These are phyloP conservation scores for Anethum foeniculum DNA, from an alignment of 140 eudicot genomes.

Conservation along the genomic window DNA sequence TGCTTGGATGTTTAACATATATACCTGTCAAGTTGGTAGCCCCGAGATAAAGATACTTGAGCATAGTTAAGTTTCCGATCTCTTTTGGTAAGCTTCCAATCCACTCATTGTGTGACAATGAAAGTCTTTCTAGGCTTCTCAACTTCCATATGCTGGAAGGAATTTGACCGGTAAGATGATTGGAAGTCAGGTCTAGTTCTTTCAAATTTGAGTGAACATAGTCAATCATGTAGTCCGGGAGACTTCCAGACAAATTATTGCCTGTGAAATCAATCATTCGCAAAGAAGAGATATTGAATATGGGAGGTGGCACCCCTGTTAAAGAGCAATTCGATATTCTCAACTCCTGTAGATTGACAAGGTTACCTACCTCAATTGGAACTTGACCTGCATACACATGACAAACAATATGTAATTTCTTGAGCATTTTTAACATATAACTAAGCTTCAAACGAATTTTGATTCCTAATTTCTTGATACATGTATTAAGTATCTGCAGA, in stretches of 20 bases:
- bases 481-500: too few species aligned
- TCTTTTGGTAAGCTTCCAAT: background rate
- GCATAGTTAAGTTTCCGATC: conserved; percentile 6
- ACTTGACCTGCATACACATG: background rate
- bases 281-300: background rate
- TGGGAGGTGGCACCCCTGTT: background rate
- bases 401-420: background rate
- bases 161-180: background rate
- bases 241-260: conserved; percentile 1
- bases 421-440: background rate
- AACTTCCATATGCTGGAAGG: background rate
- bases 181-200: background rate
- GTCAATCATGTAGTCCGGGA: background rate
- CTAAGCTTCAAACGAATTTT: background rate
- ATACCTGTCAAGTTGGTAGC: background rate
- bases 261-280: background rate
- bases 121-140: background rate
- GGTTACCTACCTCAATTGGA: background rate
- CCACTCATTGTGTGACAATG: background rate
- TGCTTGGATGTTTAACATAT: background rate
- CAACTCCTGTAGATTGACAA: background rate
- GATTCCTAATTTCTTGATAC: background rate
- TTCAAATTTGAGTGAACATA: background rate
- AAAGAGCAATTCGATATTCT: background rate
- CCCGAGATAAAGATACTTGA: background rate